These are phyloP conservation scores for Paecilomyces sp. DNA, from an alignment of 2,329 filamentous ascomycete species.

Conservation along the genomic window DNA sequence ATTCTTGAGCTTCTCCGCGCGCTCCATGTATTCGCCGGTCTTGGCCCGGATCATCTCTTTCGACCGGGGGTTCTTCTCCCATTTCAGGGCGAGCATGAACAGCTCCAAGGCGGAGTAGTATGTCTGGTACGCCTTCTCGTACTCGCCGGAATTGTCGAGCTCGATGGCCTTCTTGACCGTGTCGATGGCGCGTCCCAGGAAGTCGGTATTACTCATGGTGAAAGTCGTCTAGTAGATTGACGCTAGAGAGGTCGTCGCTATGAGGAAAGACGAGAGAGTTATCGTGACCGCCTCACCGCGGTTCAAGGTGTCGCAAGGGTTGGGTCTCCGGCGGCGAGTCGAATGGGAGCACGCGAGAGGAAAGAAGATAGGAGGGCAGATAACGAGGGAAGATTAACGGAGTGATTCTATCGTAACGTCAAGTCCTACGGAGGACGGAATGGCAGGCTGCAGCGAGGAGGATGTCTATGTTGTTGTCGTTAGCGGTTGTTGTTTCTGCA, in stretches of 20 bases:
- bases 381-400: background rate
- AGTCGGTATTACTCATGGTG: slow-evolving; percentile 91
- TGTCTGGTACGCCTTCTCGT: slow-evolving; percentile 91
- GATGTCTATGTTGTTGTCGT: slow-evolving; percentile 1
- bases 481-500: background rate
- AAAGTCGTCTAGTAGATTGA: slow-evolving; percentile 2
- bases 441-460: background rate
- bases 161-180: slow-evolving; percentile 97
- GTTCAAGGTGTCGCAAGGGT: slow-evolving; percentile 2
- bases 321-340: background rate
- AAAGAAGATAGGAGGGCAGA: background rate
- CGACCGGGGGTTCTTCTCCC: slow-evolving; percentile 96
- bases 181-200: slow-evolving; percentile 92
- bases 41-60: slow-evolving; percentile 97
- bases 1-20: slow-evolving; percentile 93
- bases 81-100: slow-evolving; percentile 98
- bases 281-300: background rate
- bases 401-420: background rate
- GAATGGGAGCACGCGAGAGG: background rate
- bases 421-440: background rate
- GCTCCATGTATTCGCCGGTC: slow-evolving; percentile 95
- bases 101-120: slow-evolving; percentile 96
- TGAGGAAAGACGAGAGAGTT: background rate
- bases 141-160: slow-evolving; percentile 88
- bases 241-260: slow-evolving; percentile 4